A percentile compares a stretch with the other conserved stretches of the same genome.
Conservation (phyloP, 2,329 filamentous ascomycete species). For the Helotiales sp. region DNA sequence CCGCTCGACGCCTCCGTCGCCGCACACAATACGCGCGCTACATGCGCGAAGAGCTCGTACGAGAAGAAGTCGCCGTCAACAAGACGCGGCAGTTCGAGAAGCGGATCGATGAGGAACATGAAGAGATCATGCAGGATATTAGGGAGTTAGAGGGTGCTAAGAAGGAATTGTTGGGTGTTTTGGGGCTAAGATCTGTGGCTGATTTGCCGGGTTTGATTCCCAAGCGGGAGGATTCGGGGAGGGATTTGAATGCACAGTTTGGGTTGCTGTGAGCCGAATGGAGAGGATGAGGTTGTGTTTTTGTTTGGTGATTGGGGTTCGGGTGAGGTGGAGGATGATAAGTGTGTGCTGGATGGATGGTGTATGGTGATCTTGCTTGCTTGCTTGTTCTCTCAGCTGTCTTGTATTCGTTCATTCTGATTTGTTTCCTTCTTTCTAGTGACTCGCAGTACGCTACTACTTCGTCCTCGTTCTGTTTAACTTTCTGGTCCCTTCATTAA, state of each 20-base stretch:
- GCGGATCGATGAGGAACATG: conserved; percentile 8
- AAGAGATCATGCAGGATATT: conserved; percentile 17
- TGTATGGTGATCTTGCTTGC: background rate
- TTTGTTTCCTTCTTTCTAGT: background rate
- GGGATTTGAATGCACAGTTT: conserved; percentile 12
- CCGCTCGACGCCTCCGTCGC: background rate
- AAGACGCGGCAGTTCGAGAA: conserved; percentile 1
- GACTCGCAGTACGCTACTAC: background rate
- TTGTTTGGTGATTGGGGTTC: background rate
- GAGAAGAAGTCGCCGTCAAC: background rate
- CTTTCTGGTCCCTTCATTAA: background rate
- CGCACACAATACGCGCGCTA: conserved; percentile 16
- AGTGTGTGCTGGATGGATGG: background rate
- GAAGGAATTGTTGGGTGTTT: conserved; percentile 1
- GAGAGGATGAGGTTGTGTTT: background rate
- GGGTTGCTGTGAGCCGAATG: background rate
- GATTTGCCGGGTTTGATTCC: conserved; percentile 20
- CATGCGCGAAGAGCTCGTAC: conserved; percentile 9
- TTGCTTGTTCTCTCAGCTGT: background rate
- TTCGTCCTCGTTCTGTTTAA: background rate
- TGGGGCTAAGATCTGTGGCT: conserved; percentile 1
- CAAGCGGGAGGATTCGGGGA: background rate
- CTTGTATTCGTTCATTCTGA: no score
- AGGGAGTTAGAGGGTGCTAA: conserved; percentile 4
- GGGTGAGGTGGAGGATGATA: background rate